These are phyloP conservation scores for Neofusicoccum sp. DNA, from an alignment of 2,329 filamentous ascomycete genomes.

Conservation along the genomic window DNA sequence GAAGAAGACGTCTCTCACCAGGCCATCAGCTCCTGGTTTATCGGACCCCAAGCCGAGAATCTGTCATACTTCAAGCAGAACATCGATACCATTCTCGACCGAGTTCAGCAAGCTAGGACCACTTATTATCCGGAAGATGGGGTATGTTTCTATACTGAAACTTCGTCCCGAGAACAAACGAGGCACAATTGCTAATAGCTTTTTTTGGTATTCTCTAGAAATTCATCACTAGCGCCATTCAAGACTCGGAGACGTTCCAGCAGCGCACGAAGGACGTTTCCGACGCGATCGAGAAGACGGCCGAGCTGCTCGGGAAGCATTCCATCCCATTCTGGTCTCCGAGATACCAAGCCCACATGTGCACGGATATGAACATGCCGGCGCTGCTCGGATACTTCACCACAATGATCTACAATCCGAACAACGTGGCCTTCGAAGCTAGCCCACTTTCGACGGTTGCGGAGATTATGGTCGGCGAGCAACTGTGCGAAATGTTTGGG, in stretches of 20 bases:
- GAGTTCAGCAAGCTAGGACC: constrained; percentile 36
- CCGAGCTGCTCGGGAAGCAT: constrained; percentile 44
- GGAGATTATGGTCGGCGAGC: constrained; percentile 49
- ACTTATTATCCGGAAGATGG: constrained; percentile 43
- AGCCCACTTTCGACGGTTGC: constrained; percentile 50
- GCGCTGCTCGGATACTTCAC: constrained; percentile 51
- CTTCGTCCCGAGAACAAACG: neutral
- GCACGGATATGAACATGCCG: constrained; percentile 46
- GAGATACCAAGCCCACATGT: constrained; percentile 53
- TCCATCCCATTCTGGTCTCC: constrained; percentile 53
- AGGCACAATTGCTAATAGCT: constrained; percentile 4
- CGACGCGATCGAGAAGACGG: constrained; percentile 39
- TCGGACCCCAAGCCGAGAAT: constrained; percentile 49
- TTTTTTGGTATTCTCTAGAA: constrained; percentile 22
- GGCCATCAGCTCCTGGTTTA: constrained; percentile 46
- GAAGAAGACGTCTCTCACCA: constrained; percentile 11
- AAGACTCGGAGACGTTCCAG: constrained; percentile 40
- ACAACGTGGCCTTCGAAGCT: constrained; percentile 52
- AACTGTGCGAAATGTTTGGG: constrained; percentile 51
- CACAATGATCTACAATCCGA: constrained; percentile 56
- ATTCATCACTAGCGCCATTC: constrained; percentile 43
- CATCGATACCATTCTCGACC: constrained; percentile 45
- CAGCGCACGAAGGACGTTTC: constrained; percentile 38
- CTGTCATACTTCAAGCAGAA: constrained; percentile 44
- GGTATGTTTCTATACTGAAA: constrained; percentile 26